Evolutionary conservation across 306 rosid genomes (phyloP), one percentile per base, ranked within the genome.

Genomic region (Gastrolobium bilobum): DNA sequence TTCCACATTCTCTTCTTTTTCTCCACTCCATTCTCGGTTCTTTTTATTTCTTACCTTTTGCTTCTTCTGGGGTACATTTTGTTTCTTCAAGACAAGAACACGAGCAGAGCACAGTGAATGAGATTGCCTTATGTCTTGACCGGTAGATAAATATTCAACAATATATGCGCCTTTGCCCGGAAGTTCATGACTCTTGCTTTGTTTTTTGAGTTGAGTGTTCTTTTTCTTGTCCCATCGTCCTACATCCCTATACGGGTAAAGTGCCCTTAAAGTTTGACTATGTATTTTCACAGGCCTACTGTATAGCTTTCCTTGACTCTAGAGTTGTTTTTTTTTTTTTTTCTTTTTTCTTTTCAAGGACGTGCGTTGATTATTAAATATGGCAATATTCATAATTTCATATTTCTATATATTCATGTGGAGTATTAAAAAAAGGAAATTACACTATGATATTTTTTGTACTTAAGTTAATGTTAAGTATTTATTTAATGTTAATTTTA

Each of bases 231-330:
- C 81, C 52, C 33, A 31, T 78, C 57, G 33, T 88, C 81, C 70
- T 37, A 47, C 70, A 75, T 78, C 54, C 82, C 83, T 35, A 64
- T 65, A 59, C 82, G 30, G 64, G 82, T 81, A 84, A 87, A 81
- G 85, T 71, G 53, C 33, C 64, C 26, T 20, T 40, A 80, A 86
- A 87, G 86, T 88, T 90, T 87, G 89, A 87, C 82, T 71, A 57
- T 39, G 67, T 73, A 66, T 82, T 68, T 64, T 13, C 64, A 42
- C 26, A 50, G 51, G 37, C 52, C 20, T 42, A 65, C 2, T 4
- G n/a, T 58, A 5, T 35, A 65, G 3, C 52, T 48, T 80, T 35
- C 61, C 71, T 78, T 72, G 46, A 40, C 57, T 50, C 48, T 59
- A 10, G n/a, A 68, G n/a, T 31, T 14, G 7, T 26, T 29, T 60